Base-by-base conservation (phyloP, 352 stramenopile species). In the Globisporangium paddicum region DNA sequence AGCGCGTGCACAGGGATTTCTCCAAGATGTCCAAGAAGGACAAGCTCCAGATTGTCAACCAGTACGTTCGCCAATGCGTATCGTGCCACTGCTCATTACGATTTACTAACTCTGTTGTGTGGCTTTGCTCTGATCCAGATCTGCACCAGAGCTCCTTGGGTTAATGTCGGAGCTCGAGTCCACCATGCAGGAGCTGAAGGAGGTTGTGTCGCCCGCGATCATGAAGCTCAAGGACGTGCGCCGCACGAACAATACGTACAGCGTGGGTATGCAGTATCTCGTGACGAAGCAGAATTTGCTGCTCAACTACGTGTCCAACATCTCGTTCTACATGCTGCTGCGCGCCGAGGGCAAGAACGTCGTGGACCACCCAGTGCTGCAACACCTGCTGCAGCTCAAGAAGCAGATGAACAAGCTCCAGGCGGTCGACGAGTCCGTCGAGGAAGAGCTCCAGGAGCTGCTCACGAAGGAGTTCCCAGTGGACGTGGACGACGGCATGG, bases 21-120 rank as follows among this genome's bases (percentile, higher is more conserved):
- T 91, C 79, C 25, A 93, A 91, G 65, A 73, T 95, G 68, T 81
- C 79, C 51, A 91, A 88, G 75, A 90, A 92, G 54, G 82, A 92
- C 63, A 93, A 95, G 66, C 71, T 95, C 19, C 76, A 89, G 64
- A 88, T 95, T 50, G 82, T 95, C 25, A 90, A 91, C 56, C 78
- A 93, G 79, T 93, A 62, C 58, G 75, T 79, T 13, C 19, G 28
- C 28, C 28, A 32, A 5, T 32, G 8, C 3, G 28, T 55, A 54
- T 37, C 13, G 6, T 54, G 4, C 55, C 26, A 48, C 19, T 41
- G 35, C 7, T n/a, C 53, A 18, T 38, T 8, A 38, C 9, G 34
- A 41, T 14, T 41, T n/a, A 41, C 35, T 18, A n/a, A 13, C 35
- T 13, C 35, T 41, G 35, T 6, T 41, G 16, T 41, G 35, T 41